phyloP scores from a whole-genome alignment of 768 basidiomycete genomes.

The Nidularia pulvinata region DNA sequence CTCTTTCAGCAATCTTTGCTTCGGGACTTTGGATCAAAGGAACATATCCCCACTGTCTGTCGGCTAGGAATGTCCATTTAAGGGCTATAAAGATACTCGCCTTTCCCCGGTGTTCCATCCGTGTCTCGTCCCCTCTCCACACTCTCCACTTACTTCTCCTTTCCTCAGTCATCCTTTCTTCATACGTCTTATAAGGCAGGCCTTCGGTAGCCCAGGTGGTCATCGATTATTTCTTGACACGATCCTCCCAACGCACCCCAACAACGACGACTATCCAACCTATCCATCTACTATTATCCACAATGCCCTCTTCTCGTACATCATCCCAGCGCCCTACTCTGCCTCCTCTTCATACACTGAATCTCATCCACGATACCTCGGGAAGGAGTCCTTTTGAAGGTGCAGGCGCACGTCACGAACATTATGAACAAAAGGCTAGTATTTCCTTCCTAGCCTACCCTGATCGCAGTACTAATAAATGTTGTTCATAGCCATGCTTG shows the following conservation, averaged over 20 bases:
- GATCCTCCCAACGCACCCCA: not conserved
- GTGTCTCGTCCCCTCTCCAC: conserved; percentile 11
- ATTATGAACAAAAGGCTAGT: conserved; percentile 12
- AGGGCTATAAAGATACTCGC: conserved; percentile 24
- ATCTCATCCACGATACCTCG: conserved; percentile 26
- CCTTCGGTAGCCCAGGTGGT: conserved; percentile 34
- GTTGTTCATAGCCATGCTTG: conserved; percentile 12
- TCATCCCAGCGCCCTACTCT: conserved; percentile 38
- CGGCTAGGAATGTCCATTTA: conserved; percentile 13
- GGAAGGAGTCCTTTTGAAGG: no score
- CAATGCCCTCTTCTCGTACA: not conserved
- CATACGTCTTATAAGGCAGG: conserved; percentile 29
- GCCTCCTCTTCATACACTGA: conserved; percentile 49
- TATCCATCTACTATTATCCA: not conserved
- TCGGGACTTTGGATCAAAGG: conserved; percentile 8
- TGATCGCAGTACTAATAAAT: not conserved
- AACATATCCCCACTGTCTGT: conserved; percentile 8
- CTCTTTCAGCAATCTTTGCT: conserved; percentile 6
- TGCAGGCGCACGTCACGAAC: conserved; percentile 6
- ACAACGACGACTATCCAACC: not conserved
- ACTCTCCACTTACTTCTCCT: conserved; percentile 16
- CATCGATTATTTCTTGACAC: conserved; percentile 14
- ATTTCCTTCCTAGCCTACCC: not conserved
- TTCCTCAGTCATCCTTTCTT: conserved; percentile 13
- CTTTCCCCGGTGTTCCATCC: conserved; percentile 10